Percentiles rank a stretch among this genome's conserved stretches.
Conservation (phyloP, 768 basidiomycete species). For the Mycena chlorophos region DNA sequence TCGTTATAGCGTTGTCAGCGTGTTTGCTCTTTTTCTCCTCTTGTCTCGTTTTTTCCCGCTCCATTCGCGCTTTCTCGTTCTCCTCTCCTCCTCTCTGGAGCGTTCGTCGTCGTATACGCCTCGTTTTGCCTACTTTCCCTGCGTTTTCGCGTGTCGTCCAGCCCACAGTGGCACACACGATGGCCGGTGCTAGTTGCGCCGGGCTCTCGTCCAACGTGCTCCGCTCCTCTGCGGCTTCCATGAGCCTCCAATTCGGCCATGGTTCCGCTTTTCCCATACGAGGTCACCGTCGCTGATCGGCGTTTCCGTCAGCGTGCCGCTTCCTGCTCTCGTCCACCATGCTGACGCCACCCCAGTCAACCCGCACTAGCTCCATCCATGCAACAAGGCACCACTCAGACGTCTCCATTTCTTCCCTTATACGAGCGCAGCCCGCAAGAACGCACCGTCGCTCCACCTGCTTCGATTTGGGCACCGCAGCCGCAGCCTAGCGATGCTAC, state of each 20-base stretch:
- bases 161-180: too few relatives aligned
- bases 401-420: background rate
- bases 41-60: background rate
- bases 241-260: too few relatives aligned
- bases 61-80: background rate
- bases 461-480: conserved; percentile 83
- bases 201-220: too few relatives aligned
- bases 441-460: conserved; percentile 18
- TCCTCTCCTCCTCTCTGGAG: background rate
- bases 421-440: background rate
- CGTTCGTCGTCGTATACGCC: background rate
- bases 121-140: background rate
- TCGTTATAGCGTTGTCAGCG: too few relatives aligned
- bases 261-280: too few relatives aligned
- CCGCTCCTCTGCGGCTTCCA: too few relatives aligned
- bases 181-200: too few relatives aligned
- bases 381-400: background rate
- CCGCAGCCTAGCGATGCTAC: conserved; percentile 64
- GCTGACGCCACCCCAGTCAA: background rate
- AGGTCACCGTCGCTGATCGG: too few relatives aligned
- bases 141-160: too few relatives aligned
- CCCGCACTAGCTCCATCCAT: background rate
- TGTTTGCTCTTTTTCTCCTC: too few relatives aligned
- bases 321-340: background rate
- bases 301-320: too few relatives aligned